Evolutionary conservation across 2,329 filamentous ascomycete genomes (phyloP).

Genomic region (Pseudophaeomoniella oleicola): DNA sequence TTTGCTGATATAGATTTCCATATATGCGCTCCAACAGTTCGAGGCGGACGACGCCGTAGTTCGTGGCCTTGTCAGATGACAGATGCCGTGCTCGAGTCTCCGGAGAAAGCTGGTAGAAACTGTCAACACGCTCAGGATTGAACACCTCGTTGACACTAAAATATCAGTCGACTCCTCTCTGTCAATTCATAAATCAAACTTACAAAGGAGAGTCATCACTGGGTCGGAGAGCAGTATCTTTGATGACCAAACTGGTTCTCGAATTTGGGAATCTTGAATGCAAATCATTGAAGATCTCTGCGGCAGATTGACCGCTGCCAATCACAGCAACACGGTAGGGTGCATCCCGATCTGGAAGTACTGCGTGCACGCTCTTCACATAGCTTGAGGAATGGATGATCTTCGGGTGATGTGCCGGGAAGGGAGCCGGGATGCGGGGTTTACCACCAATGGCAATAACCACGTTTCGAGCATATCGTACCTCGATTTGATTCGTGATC

Average conservation of each 20-base stretch:
- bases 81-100: constrained; percentile 48
- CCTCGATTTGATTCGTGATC: constrained; percentile 26
- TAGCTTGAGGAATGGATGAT: constrained; percentile 87
- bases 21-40: constrained; percentile 81
- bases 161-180: too few relatives aligned
- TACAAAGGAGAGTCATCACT: constrained; percentile 95
- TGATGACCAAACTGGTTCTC: constrained; percentile 63
- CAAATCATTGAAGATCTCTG: constrained; percentile 88
- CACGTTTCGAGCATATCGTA: constrained; percentile 31
- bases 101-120: constrained; percentile 54
- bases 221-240: constrained; percentile 67
- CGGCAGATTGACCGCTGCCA: constrained; percentile 81
- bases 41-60: constrained; percentile 90
- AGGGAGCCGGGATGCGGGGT: constrained; percentile 54
- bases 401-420: constrained; percentile 54
- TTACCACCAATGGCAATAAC: constrained; percentile 54
- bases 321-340: constrained; percentile 67
- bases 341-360: constrained; percentile 17
- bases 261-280: constrained; percentile 71
- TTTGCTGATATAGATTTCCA: constrained; percentile 75
- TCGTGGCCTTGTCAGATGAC: constrained; percentile 63
- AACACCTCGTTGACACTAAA: constrained; percentile 86
- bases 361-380: constrained; percentile 13
- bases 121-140: constrained; percentile 72
- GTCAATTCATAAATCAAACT: too few relatives aligned